Evolutionary conservation across 306 rosid genomes (phyloP).

Genomic region (Vicia faba): DNA sequence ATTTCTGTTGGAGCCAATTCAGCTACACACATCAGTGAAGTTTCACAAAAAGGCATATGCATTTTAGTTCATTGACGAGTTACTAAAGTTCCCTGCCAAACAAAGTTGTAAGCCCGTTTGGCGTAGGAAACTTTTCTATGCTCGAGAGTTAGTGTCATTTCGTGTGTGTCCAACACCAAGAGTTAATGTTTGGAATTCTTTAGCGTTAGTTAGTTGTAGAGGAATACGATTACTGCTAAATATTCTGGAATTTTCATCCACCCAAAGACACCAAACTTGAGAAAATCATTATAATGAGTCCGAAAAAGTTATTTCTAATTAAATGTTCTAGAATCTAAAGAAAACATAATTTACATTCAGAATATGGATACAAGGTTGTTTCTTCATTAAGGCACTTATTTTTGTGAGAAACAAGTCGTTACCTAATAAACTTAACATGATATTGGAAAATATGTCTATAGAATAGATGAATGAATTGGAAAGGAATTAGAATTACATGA

Average conservation of each 20-base stretch:
- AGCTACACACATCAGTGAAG: too few species aligned
- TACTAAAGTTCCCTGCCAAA: background rate
- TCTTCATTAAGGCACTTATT: slow-evolving; percentile 22
- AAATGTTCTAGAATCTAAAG: background rate
- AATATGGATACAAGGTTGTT: background rate
- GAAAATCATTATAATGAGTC: background rate
- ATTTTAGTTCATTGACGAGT: background rate
- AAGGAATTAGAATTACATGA: slow-evolving; percentile 33
- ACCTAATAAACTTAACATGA: slow-evolving; percentile 30
- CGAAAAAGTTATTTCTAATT: background rate
- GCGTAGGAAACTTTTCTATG: background rate
- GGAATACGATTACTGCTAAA: background rate
- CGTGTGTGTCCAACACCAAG: background rate
- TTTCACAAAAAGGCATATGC: background rate
- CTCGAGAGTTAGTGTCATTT: background rate
- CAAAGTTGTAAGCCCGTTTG: background rate
- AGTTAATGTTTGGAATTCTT: background rate
- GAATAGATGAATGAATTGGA: slow-evolving; percentile 16
- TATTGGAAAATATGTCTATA: background rate
- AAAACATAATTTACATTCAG: slow-evolving; percentile 11
- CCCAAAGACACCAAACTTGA: background rate
- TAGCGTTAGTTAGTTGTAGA: background rate
- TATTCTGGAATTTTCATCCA: background rate
- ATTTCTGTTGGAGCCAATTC: background rate
- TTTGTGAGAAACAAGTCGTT: background rate